These are phyloP conservation scores for Saccharomycopsis sp. DNA, from an alignment of 805 yeast species.

Conservation along the genomic window DNA sequence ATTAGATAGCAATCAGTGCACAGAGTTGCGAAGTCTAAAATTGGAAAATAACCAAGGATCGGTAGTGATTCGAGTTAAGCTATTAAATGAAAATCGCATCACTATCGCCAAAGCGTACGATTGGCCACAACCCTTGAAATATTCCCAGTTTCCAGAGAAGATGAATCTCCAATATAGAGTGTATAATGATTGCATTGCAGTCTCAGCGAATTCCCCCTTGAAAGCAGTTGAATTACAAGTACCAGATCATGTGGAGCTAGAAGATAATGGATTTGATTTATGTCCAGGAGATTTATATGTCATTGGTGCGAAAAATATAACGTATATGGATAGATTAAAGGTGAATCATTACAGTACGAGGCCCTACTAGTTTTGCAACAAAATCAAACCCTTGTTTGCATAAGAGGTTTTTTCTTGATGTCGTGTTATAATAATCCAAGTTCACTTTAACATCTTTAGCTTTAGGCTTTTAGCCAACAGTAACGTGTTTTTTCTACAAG, in stretches of 20 bases:
- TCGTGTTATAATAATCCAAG: too few species aligned
- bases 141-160: conserved; percentile 14
- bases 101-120: conserved; percentile 32
- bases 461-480: too few species aligned
- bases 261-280: conserved; percentile 44
- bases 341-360: neutral
- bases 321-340: neutral
- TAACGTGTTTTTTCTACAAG: too few species aligned
- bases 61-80: neutral
- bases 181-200: conserved; percentile 25
- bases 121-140: conserved; percentile 38
- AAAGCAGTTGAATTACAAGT: conserved; percentile 37
- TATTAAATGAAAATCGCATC: neutral
- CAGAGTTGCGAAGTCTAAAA: conserved; percentile 20
- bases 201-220: conserved; percentile 33
- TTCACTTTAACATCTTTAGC: too few species aligned
- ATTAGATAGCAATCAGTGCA: too few species aligned
- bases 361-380: too few species aligned
- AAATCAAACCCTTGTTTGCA: too few species aligned
- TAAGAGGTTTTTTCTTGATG: too few species aligned
- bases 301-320: conserved; percentile 17
- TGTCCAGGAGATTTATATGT: conserved; percentile 32
- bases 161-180: conserved; percentile 24
- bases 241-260: conserved; percentile 25
- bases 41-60: neutral